Conservation (phyloP, 305 asterid genomes). For the Ilex paraguariensis region DNA sequence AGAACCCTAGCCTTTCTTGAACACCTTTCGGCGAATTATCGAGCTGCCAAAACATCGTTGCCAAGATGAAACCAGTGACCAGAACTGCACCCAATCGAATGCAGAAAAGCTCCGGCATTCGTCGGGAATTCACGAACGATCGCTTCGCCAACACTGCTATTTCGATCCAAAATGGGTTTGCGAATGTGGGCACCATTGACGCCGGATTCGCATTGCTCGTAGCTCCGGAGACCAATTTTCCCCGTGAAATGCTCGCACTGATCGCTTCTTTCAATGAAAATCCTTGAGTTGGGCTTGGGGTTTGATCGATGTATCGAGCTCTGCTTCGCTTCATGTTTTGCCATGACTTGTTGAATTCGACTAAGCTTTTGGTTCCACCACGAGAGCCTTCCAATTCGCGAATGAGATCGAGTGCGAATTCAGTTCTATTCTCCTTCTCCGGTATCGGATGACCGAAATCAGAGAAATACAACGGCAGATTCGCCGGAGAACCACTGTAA, state of each 20-base stretch:
- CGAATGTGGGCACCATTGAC: slow-evolving; percentile 61
- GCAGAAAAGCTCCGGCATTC: slow-evolving; percentile 72
- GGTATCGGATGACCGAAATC: slow-evolving; percentile 83
- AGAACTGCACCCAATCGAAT: slow-evolving; percentile 53
- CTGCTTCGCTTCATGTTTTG: slow-evolving; percentile 29
- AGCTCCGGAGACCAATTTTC: slow-evolving; percentile 78
- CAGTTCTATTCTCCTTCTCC: slow-evolving; percentile 53
- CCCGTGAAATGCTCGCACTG: slow-evolving; percentile 76
- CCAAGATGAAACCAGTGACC: slow-evolving; percentile 74
- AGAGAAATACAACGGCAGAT: slow-evolving; percentile 44
- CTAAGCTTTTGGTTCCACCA: slow-evolving; percentile 57
- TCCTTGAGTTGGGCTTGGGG: slow-evolving; percentile 19
- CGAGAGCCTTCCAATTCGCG: slow-evolving; percentile 74
- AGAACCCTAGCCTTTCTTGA: slow-evolving; percentile 72
- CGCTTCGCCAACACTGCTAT: slow-evolving; percentile 46
- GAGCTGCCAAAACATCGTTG: slow-evolving; percentile 74
- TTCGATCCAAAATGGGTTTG: slow-evolving; percentile 68
- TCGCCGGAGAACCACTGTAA: slow-evolving; percentile 55
- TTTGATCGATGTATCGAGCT: background rate
- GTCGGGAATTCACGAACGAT: slow-evolving; percentile 53
- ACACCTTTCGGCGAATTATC: slow-evolving; percentile 75
- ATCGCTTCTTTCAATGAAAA: slow-evolving; percentile 65
- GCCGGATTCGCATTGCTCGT: slow-evolving; percentile 28
- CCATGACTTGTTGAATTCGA: slow-evolving; percentile 59
- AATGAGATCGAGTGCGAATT: slow-evolving; percentile 67